phyloP scores from a whole-genome alignment of 2,329 filamentous ascomycete genomes.

The Leptoxyphium fumago region DNA sequence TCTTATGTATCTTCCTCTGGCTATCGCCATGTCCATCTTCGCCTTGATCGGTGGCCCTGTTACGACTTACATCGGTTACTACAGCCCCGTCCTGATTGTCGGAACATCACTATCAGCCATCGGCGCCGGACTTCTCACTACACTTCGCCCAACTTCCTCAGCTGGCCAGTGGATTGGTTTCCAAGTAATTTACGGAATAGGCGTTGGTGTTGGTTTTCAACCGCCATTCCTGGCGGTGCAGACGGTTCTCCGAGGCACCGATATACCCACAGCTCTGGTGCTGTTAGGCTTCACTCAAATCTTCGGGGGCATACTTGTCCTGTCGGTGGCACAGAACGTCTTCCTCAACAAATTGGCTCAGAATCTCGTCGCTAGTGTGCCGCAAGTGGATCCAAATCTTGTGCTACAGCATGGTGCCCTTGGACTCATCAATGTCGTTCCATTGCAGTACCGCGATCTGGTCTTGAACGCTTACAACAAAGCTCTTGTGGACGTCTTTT shows the following conservation, averaged over 20 bases:
- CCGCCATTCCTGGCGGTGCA: conserved; percentile 17
- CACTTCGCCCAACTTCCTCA: conserved; percentile 11
- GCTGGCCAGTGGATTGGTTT: conserved; percentile 18
- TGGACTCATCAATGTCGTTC: background rate
- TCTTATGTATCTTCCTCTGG: conserved; percentile 28
- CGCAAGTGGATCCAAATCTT: background rate
- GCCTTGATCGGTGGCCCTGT: conserved; percentile 5
- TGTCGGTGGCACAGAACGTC: conserved; percentile 6
- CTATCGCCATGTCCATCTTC: conserved; percentile 30
- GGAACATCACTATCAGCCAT: conserved; percentile 4
- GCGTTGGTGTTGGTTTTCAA: conserved; percentile 16
- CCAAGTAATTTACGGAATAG: conserved; percentile 18
- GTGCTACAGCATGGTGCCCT: background rate
- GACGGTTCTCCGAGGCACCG: conserved; percentile 2
- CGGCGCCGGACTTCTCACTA: conserved; percentile 8
- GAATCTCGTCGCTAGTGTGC: too few relatives aligned
- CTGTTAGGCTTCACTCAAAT: conserved; percentile 6
- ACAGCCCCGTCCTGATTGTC: conserved; percentile 4
- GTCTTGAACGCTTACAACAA: background rate
- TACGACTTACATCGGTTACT: conserved; percentile 6
- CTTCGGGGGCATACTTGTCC: conserved; percentile 4
- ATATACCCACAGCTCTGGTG: conserved; percentile 3
- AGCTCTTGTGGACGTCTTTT: background rate
- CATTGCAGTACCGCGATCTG: background rate
- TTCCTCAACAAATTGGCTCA: conserved; percentile 4